A percentile compares a stretch with the other conserved stretches of the same genome.
These are phyloP conservation scores for Linderniella brevidens DNA, from an alignment of 257 asterid species.

Conservation along the genomic window DNA sequence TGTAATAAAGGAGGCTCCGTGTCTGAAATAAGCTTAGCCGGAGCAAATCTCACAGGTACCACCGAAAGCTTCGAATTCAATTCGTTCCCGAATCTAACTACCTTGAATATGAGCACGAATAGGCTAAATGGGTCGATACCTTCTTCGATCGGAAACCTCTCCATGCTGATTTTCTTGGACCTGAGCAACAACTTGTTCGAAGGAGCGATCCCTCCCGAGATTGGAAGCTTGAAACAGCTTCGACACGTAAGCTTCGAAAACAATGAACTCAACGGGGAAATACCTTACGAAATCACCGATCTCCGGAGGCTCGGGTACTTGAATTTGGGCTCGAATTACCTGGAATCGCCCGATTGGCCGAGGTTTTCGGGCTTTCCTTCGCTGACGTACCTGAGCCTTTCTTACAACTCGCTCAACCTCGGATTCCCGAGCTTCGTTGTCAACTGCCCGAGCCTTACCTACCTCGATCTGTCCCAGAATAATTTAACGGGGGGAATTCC, in stretches of 20 bases:
- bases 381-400: conserved; percentile 29
- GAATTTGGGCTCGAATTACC: conserved; percentile 54
- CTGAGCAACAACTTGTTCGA: conserved; percentile 33
- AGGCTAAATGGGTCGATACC: conserved; percentile 52
- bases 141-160: conserved; percentile 30
- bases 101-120: conserved; percentile 27
- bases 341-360: conserved; percentile 53
- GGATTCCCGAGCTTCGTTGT: conserved; percentile 51
- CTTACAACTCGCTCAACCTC: conserved; percentile 23
- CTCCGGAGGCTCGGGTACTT: conserved; percentile 33
- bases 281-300: conserved; percentile 53
- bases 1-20: conserved; percentile 33
- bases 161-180: conserved; percentile 46
- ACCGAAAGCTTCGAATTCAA: conserved; percentile 29
- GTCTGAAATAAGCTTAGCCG: conserved; percentile 26
- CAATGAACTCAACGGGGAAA: conserved; percentile 33
- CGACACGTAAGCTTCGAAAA: conserved; percentile 28
- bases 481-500: conserved; percentile 42
- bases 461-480: conserved; percentile 48
- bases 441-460: conserved; percentile 35
- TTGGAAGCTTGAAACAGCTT: conserved; percentile 37
- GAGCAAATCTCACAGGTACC: conserved; percentile 23
- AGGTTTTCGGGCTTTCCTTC: conserved; percentile 29
- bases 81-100: conserved; percentile 22
- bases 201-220: conserved; percentile 38